Evolutionary conservation across 2,329 filamentous ascomycete genomes (phyloP), one percentile per base, ranked within the genome.

Genomic region (Tolypocladium paradoxum): DNA sequence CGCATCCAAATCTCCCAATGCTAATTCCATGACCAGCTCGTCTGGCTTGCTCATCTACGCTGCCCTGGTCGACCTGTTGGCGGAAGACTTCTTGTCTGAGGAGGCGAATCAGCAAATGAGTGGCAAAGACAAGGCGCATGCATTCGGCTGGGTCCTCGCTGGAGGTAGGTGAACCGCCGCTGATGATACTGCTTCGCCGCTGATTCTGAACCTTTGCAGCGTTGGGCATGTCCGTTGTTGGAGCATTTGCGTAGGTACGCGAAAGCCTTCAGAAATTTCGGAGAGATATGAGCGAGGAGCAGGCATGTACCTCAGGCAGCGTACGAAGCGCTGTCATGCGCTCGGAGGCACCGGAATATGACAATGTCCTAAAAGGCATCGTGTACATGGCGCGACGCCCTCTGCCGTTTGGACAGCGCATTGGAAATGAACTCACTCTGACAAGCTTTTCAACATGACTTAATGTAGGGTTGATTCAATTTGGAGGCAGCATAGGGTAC

Each of bases 11-110:
- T n/a, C 60, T n/a, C 47, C 6, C n/a, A 8, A 57, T 49, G 54
- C 52, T 46, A 49, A 29, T 29, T 11, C 12, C 22, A 9, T 48
- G 33, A 55, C 20, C 24, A 79, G 76, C 51, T 84, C 81, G 1
- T 82, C 76, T 29, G 81, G 81, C 62, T 72, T 84, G 31, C 65
- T 84, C 7, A 76, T 84, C 50, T 84, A 83, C 60, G 81, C 81
- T 40, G 78, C 82, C 2, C 69, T 84, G 7, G 82, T 85, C 2
- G 82, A 85, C 62, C 67, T 85, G 33, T 67, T 85, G 36, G 81
- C 80, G 5, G 81, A 84, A 60, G 82, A 85, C 61, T 85, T 85
- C 68, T 69, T 85, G 20, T 83, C 80, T 0, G 78, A 81, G 51
- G 77, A 81, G 61, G 75, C 76, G 0, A 67, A 71, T 49, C 64